These are phyloP conservation scores for Hyparrhenia diplandra DNA, from an alignment of 176 grass and related monocot species.

Conservation along the genomic window DNA sequence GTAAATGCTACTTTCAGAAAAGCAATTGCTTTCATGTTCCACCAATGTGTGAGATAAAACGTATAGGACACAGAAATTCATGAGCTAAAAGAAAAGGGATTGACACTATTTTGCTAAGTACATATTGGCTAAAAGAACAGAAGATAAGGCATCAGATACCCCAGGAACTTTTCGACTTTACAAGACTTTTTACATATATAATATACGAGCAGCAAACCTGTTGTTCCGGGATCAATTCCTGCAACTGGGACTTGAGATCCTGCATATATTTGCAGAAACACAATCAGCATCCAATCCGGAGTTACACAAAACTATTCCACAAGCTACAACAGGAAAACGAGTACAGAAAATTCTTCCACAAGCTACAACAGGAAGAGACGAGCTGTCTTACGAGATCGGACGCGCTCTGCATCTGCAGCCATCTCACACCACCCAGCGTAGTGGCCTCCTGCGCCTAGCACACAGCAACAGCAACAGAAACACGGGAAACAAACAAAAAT, in stretches of 20 bases:
- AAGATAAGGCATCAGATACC: conserved; percentile 27
- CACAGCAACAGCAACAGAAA: neutral
- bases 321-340: too few relatives aligned
- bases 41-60: neutral
- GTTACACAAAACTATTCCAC: neutral
- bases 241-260: conserved; percentile 88
- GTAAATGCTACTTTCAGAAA: neutral
- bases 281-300: neutral
- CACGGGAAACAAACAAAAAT: neutral
- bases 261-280: conserved; percentile 54
- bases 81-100: neutral
- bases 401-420: conserved; percentile 88
- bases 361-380: neutral
- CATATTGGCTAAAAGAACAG: neutral
- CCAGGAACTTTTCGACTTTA: neutral
- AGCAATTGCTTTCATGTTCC: neutral
- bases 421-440: conserved; percentile 78
- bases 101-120: neutral
- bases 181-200: neutral
- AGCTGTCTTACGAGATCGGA: conserved; percentile 63
- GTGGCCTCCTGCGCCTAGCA: conserved; percentile 79
- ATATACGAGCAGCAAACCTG: conserved; percentile 47
- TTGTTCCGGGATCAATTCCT: conserved; percentile 97
- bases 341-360: too few relatives aligned
- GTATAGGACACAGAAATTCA: neutral